Percentiles rank a stretch among this genome's conserved stretches.
Conservation (phyloP, 176 grass and related monocot genomes). For the Paspalum notatum region DNA sequence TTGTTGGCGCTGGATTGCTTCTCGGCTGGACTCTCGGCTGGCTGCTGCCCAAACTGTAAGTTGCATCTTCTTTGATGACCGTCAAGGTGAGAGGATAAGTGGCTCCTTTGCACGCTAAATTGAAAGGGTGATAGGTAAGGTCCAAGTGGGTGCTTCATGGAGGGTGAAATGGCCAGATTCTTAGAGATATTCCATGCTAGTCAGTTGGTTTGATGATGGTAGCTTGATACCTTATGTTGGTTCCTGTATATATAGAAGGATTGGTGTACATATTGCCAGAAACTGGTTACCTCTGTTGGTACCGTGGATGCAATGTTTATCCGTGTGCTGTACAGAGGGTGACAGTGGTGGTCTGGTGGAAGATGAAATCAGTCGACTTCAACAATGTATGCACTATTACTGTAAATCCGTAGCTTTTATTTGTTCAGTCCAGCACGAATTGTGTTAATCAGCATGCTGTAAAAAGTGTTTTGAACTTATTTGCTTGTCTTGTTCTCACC, state of each 20-base stretch:
- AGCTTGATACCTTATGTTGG: conserved; percentile 26
- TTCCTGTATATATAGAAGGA: conserved; percentile 42
- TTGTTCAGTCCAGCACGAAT: conserved; percentile 25
- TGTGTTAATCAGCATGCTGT: conserved; percentile 25
- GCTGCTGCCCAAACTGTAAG: conserved; percentile 60
- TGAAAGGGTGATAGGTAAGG: background rate
- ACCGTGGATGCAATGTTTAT: conserved; percentile 8
- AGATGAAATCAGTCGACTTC: conserved; percentile 61
- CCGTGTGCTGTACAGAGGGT: conserved; percentile 33
- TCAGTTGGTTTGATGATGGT: conserved; percentile 28
- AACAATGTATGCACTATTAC: conserved; percentile 41
- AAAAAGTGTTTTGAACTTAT: background rate
- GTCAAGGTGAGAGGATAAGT: background rate
- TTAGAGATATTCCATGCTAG: conserved; percentile 15
- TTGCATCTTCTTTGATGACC: background rate
- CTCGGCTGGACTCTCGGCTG: conserved; percentile 90
- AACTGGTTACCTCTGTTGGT: conserved; percentile 23
- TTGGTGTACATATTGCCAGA: conserved; percentile 39
- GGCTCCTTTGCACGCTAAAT: background rate
- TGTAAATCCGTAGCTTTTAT: conserved; percentile 31
- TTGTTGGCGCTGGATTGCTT: conserved; percentile 78
- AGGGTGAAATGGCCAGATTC: conserved; percentile 20
- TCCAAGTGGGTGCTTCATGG: conserved; percentile 15
- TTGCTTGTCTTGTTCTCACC: background rate
- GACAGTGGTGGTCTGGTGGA: conserved; percentile 45